These are phyloP conservation scores for Cerioporus squamosus DNA, from an alignment of 1,284 basidiomycete genomes.

Conservation along the genomic window DNA sequence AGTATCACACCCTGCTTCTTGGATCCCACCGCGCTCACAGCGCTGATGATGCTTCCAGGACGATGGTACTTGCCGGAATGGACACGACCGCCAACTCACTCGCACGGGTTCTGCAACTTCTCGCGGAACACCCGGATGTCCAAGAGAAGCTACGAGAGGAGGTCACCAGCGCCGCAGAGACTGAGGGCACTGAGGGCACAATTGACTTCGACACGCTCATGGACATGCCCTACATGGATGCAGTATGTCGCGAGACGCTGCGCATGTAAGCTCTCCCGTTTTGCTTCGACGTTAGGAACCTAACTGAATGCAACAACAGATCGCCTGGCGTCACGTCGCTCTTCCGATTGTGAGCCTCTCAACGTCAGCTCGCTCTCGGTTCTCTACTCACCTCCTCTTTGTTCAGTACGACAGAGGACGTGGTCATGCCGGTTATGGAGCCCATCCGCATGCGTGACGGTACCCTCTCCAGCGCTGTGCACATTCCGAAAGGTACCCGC, in stretches of 20 bases:
- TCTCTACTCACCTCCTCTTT: background rate
- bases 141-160: constrained; percentile 28
- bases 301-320: background rate
- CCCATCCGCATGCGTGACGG: constrained; percentile 18
- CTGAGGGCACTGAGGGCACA: constrained; percentile 12
- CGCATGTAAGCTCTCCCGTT: constrained; percentile 18
- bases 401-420: constrained; percentile 1
- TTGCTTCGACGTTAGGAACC: background rate
- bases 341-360: constrained; percentile 9
- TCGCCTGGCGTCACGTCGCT: constrained; percentile 5
- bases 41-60: constrained; percentile 4
- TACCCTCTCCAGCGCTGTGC: constrained; percentile 5
- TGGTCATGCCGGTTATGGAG: constrained; percentile 5
- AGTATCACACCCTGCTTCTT: constrained; percentile 11
- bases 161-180: constrained; percentile 16
- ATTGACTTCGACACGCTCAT: constrained; percentile 26
- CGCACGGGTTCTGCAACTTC: constrained; percentile 22
- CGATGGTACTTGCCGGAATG: constrained; percentile 28
- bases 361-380: too few relatives aligned
- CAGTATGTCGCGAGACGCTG: constrained; percentile 30
- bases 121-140: constrained; percentile 22
- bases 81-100: constrained; percentile 29
- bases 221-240: constrained; percentile 27
- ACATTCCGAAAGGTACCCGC: constrained; percentile 14
- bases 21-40: too few relatives aligned